A percentile compares a stretch with the other conserved stretches of the same genome.
These are phyloP conservation scores for Thinopyrum elongatum DNA, from an alignment of 176 grass and related monocot species.

Conservation along the genomic window DNA sequence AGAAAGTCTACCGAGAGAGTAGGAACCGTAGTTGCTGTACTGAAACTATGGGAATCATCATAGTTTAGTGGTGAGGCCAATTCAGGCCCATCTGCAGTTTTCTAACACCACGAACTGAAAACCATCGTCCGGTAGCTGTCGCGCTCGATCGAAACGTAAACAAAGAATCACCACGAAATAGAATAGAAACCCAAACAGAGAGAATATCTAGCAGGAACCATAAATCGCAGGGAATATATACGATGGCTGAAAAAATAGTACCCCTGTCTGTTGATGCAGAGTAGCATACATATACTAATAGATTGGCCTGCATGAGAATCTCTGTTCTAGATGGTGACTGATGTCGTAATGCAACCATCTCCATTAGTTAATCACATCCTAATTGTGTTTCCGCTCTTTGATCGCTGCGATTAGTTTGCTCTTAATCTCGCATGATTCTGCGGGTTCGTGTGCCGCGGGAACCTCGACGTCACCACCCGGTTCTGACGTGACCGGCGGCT, in stretches of 20 bases:
- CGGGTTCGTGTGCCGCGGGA: neutral
- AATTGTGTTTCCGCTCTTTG: neutral
- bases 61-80: neutral
- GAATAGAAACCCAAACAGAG: neutral
- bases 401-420: conserved; percentile 8
- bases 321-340: conserved; percentile 25
- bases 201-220: neutral
- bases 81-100: neutral
- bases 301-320: neutral
- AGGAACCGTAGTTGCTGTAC: conserved; percentile 1
- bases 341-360: neutral
- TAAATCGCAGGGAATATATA: neutral
- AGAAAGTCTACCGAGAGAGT: neutral
- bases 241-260: neutral
- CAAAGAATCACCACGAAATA: neutral
- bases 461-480: conserved; percentile 35
- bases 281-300: conserved; percentile 10
- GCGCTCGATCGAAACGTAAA: conserved; percentile 14
- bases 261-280: conserved; percentile 39
- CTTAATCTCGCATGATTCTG: conserved; percentile 13
- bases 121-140: neutral
- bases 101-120: conserved; percentile 10
- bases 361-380: conserved; percentile 16
- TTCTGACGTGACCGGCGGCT: conserved; percentile 45
- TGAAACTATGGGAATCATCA: neutral